Evolutionary conservation across 1,139 yeast genomes (phyloP), one percentile per base, ranked within the genome.

Genomic region (Yamadazyma friedrichii): DNA sequence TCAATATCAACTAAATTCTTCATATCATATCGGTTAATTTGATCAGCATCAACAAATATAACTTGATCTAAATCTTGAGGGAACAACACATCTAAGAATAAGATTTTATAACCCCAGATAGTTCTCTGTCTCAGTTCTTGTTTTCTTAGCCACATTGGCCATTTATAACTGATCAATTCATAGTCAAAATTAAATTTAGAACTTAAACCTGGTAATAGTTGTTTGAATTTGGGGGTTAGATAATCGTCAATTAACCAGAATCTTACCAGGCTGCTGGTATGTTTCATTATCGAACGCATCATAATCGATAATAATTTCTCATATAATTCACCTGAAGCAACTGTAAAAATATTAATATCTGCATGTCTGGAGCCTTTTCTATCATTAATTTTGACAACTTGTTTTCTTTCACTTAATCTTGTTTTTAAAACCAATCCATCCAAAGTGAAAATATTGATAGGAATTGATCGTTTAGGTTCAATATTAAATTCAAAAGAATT

Each of bases 181-280:
- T 83, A 87, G 36, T 82, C 75, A 48, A 87, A 80, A 1, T 75
- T 74, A 47, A 73, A 75, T 40, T 75, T 56, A n/a, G 65, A 59
- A 0, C 94, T 82, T 36, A 89, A 56, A n/a, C 55, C 50, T 0
- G 88, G 86, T n/a, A 88, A 56, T 39, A 78, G 71, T 33, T 64
- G 56, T 53, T 77, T 81, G 56, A 89, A 83, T 4, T 78, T 68
- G 1, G 89, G 82, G 1, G 95, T 84, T 60, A 87, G 65, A 54
- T 75, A 86, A 56, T 87, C 84, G 48, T 88, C 95, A 48, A 91
- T 73, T 8, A 91, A 67, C 98, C 98, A 93, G 55, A 93, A 88
- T 56, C 85, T 88, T 25, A 88, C 82, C 4, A 79, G 70, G 41
- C 76, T 76, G 1, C 70, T 58, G 0, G 93, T 78, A 50, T 85